Percentiles rank a stretch among this genome's conserved stretches.
Evolutionary conservation across 352 stramenopile species (phyloP).

Genomic region (Plasmopara viticola): DNA sequence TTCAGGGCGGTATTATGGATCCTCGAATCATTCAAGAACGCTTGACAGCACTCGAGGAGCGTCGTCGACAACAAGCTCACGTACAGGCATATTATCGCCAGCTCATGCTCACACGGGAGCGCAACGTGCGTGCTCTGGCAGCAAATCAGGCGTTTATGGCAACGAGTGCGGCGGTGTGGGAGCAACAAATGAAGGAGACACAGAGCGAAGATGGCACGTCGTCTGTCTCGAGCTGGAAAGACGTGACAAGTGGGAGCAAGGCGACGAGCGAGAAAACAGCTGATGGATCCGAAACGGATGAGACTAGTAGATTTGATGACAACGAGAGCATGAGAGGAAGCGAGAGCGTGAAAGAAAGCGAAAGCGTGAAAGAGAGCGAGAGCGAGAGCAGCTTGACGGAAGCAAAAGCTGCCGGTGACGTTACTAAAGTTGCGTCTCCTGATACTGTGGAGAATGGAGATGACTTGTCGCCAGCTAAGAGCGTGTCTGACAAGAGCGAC

Average conservation of each 20-base stretch:
- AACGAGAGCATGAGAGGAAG: constrained; percentile 14
- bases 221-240: constrained; percentile 27
- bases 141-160: constrained; percentile 41
- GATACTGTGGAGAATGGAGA: constrained; percentile 18
- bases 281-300: constrained; percentile 11
- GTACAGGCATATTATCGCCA: constrained; percentile 54
- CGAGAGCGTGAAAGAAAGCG: constrained; percentile 10
- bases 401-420: neutral
- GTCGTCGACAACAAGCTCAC: constrained; percentile 43
- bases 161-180: constrained; percentile 34
- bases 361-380: constrained; percentile 5
- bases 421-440: constrained; percentile 6
- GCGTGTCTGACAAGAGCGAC: constrained; percentile 12
- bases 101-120: constrained; percentile 35
- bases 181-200: constrained; percentile 29
- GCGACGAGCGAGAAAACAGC: constrained; percentile 3
- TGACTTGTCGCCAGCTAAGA: constrained; percentile 13
- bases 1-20: constrained; percentile 50
- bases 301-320: constrained; percentile 7
- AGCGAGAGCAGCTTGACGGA: constrained; percentile 15
- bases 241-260: constrained; percentile 15
- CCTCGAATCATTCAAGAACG: constrained; percentile 55
- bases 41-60: constrained; percentile 44
- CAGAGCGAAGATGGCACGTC: constrained; percentile 19
- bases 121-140: constrained; percentile 47